A percentile compares a stretch with the other conserved stretches of the same genome.
phyloP scores from a whole-genome alignment of 2,329 filamentous ascomycete genomes.

The Tolypocladium paradoxum region DNA sequence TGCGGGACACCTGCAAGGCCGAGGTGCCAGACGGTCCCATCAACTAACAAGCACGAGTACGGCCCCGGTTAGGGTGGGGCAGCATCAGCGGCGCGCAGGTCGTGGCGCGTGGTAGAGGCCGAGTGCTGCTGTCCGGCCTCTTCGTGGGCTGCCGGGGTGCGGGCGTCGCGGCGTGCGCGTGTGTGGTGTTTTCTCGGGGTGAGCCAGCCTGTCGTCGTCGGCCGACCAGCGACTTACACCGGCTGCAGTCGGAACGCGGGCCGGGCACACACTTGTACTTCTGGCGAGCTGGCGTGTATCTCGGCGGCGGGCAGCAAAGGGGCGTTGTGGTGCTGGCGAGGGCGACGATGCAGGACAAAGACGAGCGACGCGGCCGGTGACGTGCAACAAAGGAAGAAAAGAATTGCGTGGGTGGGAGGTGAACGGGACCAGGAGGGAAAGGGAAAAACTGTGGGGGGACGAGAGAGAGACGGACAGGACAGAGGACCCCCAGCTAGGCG shows the following conservation, averaged over 20 bases:
- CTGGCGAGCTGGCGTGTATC: not conserved
- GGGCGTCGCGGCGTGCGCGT: not conserved
- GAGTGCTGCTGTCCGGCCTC: not conserved
- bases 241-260: constrained; percentile 7
- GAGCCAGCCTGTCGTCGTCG: not conserved
- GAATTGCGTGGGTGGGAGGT: constrained; percentile 13
- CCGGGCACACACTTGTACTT: not conserved
- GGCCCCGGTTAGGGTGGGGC: not conserved
- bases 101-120: constrained; percentile 2
- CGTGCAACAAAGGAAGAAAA: constrained; percentile 16
- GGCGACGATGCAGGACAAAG: constrained; percentile 4
- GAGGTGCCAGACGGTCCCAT: not conserved
- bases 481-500: constrained; percentile 2
- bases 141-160: not conserved
- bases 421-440: constrained; percentile 6
- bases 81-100: not conserved
- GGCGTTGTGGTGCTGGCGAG: constrained; percentile 5
- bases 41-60: not conserved
- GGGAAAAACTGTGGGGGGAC: constrained; percentile 8
- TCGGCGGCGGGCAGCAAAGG: not conserved
- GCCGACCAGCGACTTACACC: constrained; percentile 20
- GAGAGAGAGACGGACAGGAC: constrained; percentile 1
- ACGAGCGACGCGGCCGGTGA: constrained; percentile 15
- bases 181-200: not conserved
- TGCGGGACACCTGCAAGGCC: not conserved